Percentiles rank a stretch among this genome's conserved stretches.
These are phyloP conservation scores for Fraxinus americana DNA, from an alignment of 257 asterid species.

Conservation along the genomic window DNA sequence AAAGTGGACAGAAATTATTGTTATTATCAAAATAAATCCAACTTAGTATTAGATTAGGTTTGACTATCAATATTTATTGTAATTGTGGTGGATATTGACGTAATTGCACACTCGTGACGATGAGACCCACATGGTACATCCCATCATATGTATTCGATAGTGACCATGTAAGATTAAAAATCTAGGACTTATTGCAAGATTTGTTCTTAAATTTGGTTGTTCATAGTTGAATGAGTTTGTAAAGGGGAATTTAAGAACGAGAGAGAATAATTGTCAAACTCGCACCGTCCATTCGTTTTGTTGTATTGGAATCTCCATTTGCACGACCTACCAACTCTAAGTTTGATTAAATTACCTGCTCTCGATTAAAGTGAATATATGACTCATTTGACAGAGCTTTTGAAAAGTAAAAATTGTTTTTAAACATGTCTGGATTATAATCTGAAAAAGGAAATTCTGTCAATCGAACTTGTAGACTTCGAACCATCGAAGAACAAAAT, in stretches of 20 bases:
- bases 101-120: slow-evolving; percentile 4
- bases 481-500: no score
- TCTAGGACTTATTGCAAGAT: background rate
- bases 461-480: no score
- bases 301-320: background rate
- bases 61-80: background rate
- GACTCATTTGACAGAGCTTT: no score
- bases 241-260: background rate
- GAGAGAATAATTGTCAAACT: background rate
- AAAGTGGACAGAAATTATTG: background rate
- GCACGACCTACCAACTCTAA: background rate
- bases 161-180: background rate
- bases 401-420: no score
- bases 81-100: no score
- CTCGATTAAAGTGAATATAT: no score
- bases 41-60: background rate
- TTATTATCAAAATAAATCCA: background rate
- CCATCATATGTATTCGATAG: background rate
- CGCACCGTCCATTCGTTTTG: background rate
- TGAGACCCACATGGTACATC: slow-evolving; percentile 1
- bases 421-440: no score
- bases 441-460: no score
- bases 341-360: background rate
- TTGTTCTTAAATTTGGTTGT: background rate
- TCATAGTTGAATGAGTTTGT: background rate